Evolutionary conservation across 148 eudicot genomes (phyloP).

Genomic region (Nepenthes mirabilis): DNA sequence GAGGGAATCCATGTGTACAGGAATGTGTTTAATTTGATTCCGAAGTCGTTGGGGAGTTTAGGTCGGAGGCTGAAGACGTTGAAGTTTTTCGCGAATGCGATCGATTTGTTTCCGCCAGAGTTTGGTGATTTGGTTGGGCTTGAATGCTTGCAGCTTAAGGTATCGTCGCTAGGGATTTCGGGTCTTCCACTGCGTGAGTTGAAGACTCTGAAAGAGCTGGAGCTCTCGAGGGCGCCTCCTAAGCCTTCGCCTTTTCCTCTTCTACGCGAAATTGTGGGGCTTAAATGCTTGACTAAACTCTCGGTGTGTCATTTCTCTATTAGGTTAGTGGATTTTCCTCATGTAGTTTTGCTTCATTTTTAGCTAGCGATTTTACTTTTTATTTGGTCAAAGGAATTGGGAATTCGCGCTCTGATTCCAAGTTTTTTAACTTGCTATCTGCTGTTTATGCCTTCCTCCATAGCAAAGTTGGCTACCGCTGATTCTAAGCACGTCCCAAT

Average conservation of each 20-base stretch:
- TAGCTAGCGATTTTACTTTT: no score
- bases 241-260: slow-evolving; percentile 43
- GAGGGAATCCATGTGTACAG: slow-evolving; percentile 49
- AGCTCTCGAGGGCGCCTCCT: slow-evolving; percentile 48
- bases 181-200: slow-evolving; percentile 49
- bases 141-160: slow-evolving; percentile 63
- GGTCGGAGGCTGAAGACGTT: slow-evolving; percentile 42
- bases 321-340: slow-evolving; percentile 23
- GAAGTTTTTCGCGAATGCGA: slow-evolving; percentile 69
- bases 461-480: no score
- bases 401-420: no score
- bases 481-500: no score
- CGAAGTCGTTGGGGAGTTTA: slow-evolving; percentile 39
- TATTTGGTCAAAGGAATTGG: no score
- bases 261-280: slow-evolving; percentile 55
- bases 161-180: slow-evolving; percentile 34
- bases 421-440: no score
- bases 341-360: no score
- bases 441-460: no score
- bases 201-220: slow-evolving; percentile 61
- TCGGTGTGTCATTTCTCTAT: slow-evolving; percentile 83
- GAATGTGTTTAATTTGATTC: slow-evolving; percentile 67
- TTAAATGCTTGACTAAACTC: slow-evolving; percentile 51
- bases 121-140: slow-evolving; percentile 45
- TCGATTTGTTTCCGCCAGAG: slow-evolving; percentile 65